These are phyloP conservation scores for Rhodomyrtus tomentosa DNA, from an alignment of 345 rosid species.

Conservation along the genomic window DNA sequence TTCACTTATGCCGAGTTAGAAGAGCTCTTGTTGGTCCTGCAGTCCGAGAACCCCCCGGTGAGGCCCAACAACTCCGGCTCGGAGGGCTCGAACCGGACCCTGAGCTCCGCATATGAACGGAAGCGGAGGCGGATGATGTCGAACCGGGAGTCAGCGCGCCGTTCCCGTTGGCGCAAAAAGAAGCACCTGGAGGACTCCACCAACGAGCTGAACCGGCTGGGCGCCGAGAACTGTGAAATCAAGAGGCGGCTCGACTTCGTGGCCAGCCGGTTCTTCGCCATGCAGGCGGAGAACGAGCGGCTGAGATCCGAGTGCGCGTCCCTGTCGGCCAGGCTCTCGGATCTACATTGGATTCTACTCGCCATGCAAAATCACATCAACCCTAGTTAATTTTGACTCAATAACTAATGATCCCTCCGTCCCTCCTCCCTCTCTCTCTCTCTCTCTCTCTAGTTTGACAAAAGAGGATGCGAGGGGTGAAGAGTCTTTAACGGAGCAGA, in stretches of 20 bases:
- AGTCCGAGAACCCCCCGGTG: constrained; percentile 7
- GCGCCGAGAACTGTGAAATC: constrained; percentile 42
- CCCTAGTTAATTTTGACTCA: background rate
- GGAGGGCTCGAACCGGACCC: constrained; percentile 22
- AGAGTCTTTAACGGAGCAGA: background rate
- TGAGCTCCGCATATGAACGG: constrained; percentile 13
- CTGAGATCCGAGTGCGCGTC: constrained; percentile 39
- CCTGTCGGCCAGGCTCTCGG: constrained; percentile 36
- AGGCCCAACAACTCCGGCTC: constrained; percentile 31
- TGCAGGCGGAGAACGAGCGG: constrained; percentile 42
- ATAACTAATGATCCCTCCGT: background rate
- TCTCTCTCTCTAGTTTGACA: background rate
- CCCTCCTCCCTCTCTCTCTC: too few species aligned
- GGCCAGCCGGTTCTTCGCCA: constrained; percentile 17
- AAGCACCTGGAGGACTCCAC: constrained; percentile 48
- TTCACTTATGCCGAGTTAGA: constrained; percentile 24
- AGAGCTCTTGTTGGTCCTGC: constrained; percentile 35
- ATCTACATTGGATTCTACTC: constrained; percentile 23
- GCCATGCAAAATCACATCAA: constrained; percentile 22
- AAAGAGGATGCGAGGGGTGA: background rate
- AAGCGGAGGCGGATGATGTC: constrained; percentile 63
- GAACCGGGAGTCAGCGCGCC: constrained; percentile 82
- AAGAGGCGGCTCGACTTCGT: constrained; percentile 22
- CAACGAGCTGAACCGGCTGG: constrained; percentile 33
- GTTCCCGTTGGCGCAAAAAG: constrained; percentile 84